Conservation (phyloP, 2,329 filamentous ascomycete species). For the Paraphaeosphaeria sporulosa region DNA sequence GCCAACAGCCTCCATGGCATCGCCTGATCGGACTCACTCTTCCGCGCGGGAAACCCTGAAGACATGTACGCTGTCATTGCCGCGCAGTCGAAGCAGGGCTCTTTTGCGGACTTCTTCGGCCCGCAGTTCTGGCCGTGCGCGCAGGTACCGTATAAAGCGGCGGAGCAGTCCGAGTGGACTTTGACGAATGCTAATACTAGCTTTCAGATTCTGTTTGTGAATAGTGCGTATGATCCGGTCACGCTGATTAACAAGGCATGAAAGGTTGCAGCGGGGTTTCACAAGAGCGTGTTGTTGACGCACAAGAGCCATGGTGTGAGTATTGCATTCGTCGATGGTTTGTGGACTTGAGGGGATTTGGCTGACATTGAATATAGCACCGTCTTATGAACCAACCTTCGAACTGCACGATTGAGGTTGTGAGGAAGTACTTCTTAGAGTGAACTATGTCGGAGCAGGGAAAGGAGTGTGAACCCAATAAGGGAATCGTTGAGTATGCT, state of each 20-base stretch:
- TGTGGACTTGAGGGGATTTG: neutral
- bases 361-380: neutral
- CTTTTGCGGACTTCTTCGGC: conserved; percentile 19
- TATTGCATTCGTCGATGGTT: too few relatives aligned
- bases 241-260: conserved; percentile 26
- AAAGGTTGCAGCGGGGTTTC: conserved; percentile 24
- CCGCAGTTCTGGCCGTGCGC: conserved; percentile 24
- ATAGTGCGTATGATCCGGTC: conserved; percentile 25
- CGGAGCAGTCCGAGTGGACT: conserved; percentile 24
- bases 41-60: conserved; percentile 21
- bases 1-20: conserved; percentile 24
- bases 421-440: neutral
- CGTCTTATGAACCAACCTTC: conserved; percentile 5
- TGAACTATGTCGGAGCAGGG: neutral
- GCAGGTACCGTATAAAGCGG: conserved; percentile 26
- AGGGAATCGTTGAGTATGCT: conserved; percentile 1
- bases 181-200: conserved; percentile 23
- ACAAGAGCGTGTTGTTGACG: conserved; percentile 6
- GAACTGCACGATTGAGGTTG: neutral
- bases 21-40: conserved; percentile 18
- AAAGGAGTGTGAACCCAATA: neutral
- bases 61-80: conserved; percentile 20
- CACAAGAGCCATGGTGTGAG: conserved; percentile 6
- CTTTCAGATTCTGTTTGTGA: conserved; percentile 25
- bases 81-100: conserved; percentile 21